These are phyloP conservation scores for Hemileccinum impolitum DNA, from an alignment of 768 basidiomycete species.

Conservation along the genomic window DNA sequence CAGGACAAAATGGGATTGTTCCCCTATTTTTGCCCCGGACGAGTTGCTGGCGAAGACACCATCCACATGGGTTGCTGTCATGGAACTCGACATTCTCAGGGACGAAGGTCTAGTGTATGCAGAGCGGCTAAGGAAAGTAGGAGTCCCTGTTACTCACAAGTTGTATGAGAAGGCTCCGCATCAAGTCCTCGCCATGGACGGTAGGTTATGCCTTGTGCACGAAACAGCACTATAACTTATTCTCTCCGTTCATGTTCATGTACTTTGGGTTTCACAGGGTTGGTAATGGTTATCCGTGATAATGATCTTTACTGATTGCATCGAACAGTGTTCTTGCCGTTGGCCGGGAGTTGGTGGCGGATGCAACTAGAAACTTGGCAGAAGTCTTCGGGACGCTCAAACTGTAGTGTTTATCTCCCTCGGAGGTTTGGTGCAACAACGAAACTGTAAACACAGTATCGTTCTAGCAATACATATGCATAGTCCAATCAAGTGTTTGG, in stretches of 20 bases:
- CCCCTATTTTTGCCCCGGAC: slow-evolving; percentile 65
- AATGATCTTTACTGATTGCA: slow-evolving; percentile 8
- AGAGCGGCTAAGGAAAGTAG: slow-evolving; percentile 50
- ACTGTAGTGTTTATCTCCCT: neutral
- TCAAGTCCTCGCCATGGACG: slow-evolving; percentile 74
- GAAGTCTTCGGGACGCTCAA: slow-evolving; percentile 27
- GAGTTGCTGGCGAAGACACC: slow-evolving; percentile 52
- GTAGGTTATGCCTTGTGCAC: slow-evolving; percentile 33
- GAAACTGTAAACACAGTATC: neutral
- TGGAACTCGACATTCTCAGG: slow-evolving; percentile 65
- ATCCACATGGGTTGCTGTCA: slow-evolving; percentile 62
- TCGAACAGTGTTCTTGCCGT: slow-evolving; percentile 34
- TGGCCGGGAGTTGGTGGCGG: slow-evolving; percentile 36
- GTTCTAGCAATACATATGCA: neutral
- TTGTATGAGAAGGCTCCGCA: slow-evolving; percentile 66
- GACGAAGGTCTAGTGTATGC: slow-evolving; percentile 68
- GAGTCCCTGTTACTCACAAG: slow-evolving; percentile 52
- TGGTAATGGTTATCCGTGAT: slow-evolving; percentile 1
- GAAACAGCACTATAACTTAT: neutral
- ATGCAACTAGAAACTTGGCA: slow-evolving; percentile 35
- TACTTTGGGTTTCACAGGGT: slow-evolving; percentile 19
- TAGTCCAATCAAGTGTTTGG: neutral
- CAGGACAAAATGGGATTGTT: slow-evolving; percentile 65
- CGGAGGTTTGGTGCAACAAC: neutral
- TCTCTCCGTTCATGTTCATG: neutral